Evolutionary conservation across 306 rosid genomes (phyloP).

Genomic region (Casuarina glauca): DNA sequence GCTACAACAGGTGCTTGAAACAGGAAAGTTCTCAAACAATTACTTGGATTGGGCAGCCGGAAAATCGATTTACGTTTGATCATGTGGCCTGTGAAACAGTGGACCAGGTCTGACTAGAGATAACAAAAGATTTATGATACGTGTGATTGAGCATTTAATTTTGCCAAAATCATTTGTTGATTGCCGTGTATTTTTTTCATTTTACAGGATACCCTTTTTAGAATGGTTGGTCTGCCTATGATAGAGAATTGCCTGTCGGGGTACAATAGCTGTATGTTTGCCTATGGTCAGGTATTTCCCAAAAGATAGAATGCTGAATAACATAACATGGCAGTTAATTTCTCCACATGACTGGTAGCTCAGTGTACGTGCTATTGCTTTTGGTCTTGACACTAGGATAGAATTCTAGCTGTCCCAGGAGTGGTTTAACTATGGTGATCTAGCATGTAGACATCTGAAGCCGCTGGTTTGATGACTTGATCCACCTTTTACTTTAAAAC

Average conservation of each 20-base stretch:
- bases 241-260: conserved; percentile 97
- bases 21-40: conserved; percentile 80
- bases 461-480: not conserved
- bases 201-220: conserved; percentile 81
- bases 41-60: conserved; percentile 87
- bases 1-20: conserved; percentile 81
- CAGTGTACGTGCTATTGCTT: not conserved
- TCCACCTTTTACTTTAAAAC: not conserved
- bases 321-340: not conserved
- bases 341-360: not conserved
- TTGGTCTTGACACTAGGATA: not conserved
- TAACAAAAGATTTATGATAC: not conserved
- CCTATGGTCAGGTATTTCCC: conserved; percentile 87
- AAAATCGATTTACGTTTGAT: conserved; percentile 84
- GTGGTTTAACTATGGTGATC: not conserved
- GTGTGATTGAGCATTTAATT: not conserved
- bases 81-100: conserved; percentile 97
- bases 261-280: conserved; percentile 96
- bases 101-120: conserved; percentile 64
- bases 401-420: not conserved
- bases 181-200: conserved; percentile 13
- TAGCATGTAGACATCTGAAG: not conserved
- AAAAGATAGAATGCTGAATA: conserved; percentile 8
- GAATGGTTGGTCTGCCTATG: conserved; percentile 97
- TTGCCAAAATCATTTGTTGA: conserved; percentile 19